Evolutionary conservation across 164 flowering plant genomes (phyloP).

Genomic region (Echeveria elegans): DNA sequence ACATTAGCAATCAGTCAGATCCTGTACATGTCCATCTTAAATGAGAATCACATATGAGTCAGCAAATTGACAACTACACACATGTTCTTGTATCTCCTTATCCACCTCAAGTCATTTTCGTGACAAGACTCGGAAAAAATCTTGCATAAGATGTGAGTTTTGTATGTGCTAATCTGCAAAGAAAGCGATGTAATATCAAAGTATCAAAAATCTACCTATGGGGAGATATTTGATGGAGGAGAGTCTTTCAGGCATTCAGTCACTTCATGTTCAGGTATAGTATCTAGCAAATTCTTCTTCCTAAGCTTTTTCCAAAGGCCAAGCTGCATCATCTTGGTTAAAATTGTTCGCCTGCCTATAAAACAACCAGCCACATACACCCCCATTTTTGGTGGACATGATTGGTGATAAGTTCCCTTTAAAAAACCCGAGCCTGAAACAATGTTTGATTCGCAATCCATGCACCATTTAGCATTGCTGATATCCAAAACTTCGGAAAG

Average conservation of each 20-base stretch:
- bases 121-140: background rate
- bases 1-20: background rate
- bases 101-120: background rate
- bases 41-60: background rate
- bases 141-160: background rate
- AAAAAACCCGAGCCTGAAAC: slow-evolving; percentile 31
- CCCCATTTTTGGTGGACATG: slow-evolving; percentile 43
- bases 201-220: slow-evolving; percentile 38
- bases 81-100: background rate
- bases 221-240: slow-evolving; percentile 26
- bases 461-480: slow-evolving; percentile 37
- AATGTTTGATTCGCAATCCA: slow-evolving; percentile 46
- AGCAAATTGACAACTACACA: background rate
- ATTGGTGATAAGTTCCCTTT: slow-evolving; percentile 37
- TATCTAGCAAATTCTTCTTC: slow-evolving; percentile 44
- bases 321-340: slow-evolving; percentile 60
- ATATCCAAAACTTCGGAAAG: slow-evolving; percentile 57
- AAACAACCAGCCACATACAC: slow-evolving; percentile 76
- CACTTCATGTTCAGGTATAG: slow-evolving; percentile 68
- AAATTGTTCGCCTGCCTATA: slow-evolving; percentile 56
- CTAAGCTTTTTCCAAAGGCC: slow-evolving; percentile 35
- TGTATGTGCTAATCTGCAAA: background rate
- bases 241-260: slow-evolving; percentile 26
- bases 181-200: background rate
- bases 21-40: background rate